These are phyloP conservation scores for Fusarium fujikuroi DNA, from an alignment of 2,329 filamentous ascomycete genomes.

Conservation along the genomic window DNA sequence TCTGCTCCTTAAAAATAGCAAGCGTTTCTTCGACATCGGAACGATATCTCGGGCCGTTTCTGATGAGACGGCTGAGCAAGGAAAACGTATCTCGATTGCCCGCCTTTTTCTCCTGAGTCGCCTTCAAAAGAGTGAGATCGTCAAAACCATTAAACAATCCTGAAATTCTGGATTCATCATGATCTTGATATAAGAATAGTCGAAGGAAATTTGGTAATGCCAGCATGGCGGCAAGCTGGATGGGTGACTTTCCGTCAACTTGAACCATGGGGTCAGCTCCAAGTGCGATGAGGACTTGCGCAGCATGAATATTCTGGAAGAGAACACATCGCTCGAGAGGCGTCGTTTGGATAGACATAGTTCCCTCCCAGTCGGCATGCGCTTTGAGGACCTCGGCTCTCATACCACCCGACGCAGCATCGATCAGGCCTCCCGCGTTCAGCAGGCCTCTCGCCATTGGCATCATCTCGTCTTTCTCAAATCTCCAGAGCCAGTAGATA, in stretches of 20 bases:
- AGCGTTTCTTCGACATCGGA: background rate
- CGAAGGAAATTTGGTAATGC: background rate
- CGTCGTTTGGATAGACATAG: background rate
- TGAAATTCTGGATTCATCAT: rapidly evolving
- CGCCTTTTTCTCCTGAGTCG: background rate
- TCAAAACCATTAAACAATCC: background rate
- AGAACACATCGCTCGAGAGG: background rate
- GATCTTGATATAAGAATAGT: background rate
- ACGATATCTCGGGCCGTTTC: background rate
- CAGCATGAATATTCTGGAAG: background rate
- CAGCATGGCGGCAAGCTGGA: background rate
- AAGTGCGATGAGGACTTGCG: background rate
- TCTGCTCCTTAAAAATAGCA: background rate
- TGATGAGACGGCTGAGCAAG: background rate
- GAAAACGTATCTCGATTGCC: background rate
- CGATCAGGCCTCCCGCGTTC: background rate
- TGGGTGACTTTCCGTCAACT: background rate
- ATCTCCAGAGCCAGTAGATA: background rate
- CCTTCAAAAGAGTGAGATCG: background rate
- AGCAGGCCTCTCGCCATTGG: background rate
- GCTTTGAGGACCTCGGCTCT: background rate
- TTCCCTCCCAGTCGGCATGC: background rate
- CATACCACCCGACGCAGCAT: background rate
- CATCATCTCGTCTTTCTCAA: background rate
- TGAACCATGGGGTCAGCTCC: background rate